A percentile compares a stretch with the other conserved stretches of the same genome.
These are phyloP conservation scores for Arbutus unedo DNA, from an alignment of 148 eudicot genomes.

Conservation along the genomic window DNA sequence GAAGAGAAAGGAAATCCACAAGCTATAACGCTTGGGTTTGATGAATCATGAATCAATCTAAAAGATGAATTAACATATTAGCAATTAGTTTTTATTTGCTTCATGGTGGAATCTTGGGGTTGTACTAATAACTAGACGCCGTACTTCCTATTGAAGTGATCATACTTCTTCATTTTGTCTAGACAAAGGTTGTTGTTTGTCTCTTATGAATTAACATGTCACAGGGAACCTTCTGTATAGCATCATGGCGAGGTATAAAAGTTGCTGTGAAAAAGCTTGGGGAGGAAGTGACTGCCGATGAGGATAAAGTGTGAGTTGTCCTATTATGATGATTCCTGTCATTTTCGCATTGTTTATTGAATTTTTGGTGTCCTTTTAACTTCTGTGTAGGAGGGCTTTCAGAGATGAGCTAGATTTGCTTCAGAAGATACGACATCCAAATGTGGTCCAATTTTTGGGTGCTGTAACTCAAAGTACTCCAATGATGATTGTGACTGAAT, in stretches of 20 bases:
- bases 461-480: constrained; percentile 96
- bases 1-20: too few relatives aligned
- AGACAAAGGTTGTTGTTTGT: background rate
- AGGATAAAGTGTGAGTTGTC: constrained; percentile 84
- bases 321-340: constrained; percentile 5
- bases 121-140: background rate
- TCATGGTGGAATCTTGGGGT: constrained; percentile 3
- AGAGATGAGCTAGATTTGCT: constrained; percentile 86
- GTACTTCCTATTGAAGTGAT: background rate
- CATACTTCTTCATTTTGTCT: background rate
- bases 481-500: constrained; percentile 96
- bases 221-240: constrained; percentile 82
- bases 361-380: constrained; percentile 9
- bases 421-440: constrained; percentile 91
- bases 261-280: constrained; percentile 89
- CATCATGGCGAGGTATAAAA: constrained; percentile 93
- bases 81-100: background rate
- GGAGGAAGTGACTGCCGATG: constrained; percentile 72
- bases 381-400: constrained; percentile 60
- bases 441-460: constrained; percentile 93
- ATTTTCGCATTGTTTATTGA: background rate
- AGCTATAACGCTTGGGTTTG: background rate
- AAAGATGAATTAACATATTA: background rate
- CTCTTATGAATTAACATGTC: background rate
- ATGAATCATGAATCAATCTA: background rate